These are phyloP conservation scores for Nephelium lappaceum DNA, from an alignment of 345 rosid species.

Conservation along the genomic window DNA sequence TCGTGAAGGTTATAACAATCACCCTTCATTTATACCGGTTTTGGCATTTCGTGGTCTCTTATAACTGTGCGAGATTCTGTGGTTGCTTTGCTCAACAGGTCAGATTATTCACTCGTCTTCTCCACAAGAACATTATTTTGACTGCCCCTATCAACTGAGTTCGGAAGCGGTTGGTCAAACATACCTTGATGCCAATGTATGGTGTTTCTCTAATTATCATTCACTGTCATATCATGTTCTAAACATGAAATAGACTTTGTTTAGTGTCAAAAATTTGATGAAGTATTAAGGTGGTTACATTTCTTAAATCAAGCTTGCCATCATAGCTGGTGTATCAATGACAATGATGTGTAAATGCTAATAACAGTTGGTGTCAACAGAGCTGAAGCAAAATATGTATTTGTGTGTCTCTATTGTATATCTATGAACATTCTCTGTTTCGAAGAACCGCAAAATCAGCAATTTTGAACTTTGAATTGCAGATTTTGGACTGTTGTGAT, in stretches of 20 bases:
- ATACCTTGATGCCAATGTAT: conserved; percentile 83
- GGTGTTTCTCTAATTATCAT: conserved; percentile 15
- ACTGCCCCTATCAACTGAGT: conserved; percentile 90
- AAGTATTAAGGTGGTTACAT: background rate
- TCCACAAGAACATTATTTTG: conserved; percentile 87
- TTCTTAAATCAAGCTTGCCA: background rate
- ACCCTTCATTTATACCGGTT: background rate
- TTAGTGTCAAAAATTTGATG: background rate
- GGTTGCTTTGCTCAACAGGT: conserved; percentile 46
- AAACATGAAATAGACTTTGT: background rate
- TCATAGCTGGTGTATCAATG: background rate
- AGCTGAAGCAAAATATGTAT: background rate
- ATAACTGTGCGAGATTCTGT: background rate
- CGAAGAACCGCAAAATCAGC: background rate
- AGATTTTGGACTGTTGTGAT: background rate
- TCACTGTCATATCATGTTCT: background rate
- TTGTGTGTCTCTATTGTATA: background rate
- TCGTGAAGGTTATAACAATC: conserved; percentile 51
- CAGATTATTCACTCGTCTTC: conserved; percentile 62
- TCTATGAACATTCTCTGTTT: background rate
- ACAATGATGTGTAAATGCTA: background rate
- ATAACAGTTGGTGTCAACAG: background rate
- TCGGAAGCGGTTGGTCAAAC: conserved; percentile 78
- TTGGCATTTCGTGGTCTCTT: background rate
- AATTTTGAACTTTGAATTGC: background rate